Percentiles rank a stretch among this genome's conserved stretches.
Evolutionary conservation across 2,329 filamentous ascomycete species (phyloP).

Genomic region (Annulohypoxylon truncatum): DNA sequence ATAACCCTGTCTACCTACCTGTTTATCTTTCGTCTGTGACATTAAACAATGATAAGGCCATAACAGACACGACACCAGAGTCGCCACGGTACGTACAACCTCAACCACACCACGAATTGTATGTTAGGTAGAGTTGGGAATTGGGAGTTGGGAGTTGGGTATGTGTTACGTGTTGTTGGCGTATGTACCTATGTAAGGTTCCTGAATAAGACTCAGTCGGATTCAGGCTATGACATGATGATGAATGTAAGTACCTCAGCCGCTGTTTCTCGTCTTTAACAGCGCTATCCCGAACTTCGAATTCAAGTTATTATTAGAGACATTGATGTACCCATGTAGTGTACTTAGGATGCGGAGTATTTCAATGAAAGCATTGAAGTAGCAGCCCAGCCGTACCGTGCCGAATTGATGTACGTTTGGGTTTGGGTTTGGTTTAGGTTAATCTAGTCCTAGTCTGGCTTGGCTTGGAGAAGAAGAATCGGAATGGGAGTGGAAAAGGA

Average conservation of each 20-base stretch:
- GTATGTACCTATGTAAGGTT: constrained; percentile 12
- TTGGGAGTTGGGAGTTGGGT: constrained; percentile 4
- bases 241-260: constrained; percentile 3
- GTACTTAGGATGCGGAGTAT: not conserved
- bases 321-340: not conserved
- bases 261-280: constrained; percentile 20
- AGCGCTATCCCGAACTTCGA: constrained; percentile 4
- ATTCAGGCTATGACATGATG: constrained; percentile 10
- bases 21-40: not conserved
- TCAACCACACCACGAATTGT: constrained; percentile 24
- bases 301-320: constrained; percentile 15
- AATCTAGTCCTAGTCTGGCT: not conserved
- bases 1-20: constrained; percentile 8
- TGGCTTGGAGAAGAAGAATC: not conserved
- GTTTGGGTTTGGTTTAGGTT: not conserved
- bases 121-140: constrained; percentile 19
- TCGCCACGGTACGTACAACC: constrained; percentile 35
- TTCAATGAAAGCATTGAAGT: not conserved
- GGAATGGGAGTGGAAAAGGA: not conserved
- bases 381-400: not conserved
- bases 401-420: not conserved
- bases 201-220: constrained; percentile 8
- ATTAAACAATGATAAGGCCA: constrained; percentile 26
- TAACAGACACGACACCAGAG: constrained; percentile 16
- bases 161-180: not conserved